A percentile compares a stretch with the other conserved stretches of the same genome.
These are phyloP conservation scores for Lentinula edodes DNA, from an alignment of 768 basidiomycete species.

Conservation along the genomic window DNA sequence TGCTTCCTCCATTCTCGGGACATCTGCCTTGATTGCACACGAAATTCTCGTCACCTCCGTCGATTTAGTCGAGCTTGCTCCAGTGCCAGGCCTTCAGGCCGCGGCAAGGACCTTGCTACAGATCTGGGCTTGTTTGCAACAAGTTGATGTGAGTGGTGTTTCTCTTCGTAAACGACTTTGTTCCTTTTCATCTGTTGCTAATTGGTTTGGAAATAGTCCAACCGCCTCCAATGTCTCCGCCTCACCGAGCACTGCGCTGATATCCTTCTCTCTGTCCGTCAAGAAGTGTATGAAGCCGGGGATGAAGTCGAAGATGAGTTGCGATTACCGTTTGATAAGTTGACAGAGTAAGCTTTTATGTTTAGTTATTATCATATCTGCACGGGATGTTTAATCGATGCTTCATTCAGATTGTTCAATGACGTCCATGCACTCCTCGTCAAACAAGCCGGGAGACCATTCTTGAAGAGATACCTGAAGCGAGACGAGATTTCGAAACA, in stretches of 20 bases:
- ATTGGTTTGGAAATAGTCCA: constrained; percentile 39
- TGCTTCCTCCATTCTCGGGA: constrained; percentile 26
- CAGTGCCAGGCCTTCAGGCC: constrained; percentile 44
- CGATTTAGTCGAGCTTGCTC: constrained; percentile 37
- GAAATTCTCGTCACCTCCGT: constrained; percentile 30
- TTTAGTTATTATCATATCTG: background rate
- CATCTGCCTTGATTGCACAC: constrained; percentile 25
- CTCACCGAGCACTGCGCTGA: constrained; percentile 71
- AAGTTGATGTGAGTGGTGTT: constrained; percentile 43
- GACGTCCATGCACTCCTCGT: constrained; percentile 45
- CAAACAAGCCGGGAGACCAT: constrained; percentile 60
- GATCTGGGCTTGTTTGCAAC: constrained; percentile 55
- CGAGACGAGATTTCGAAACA: constrained; percentile 60
- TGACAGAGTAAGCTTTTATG: constrained; percentile 38
- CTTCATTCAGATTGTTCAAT: constrained; percentile 30
- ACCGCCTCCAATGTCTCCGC: constrained; percentile 61
- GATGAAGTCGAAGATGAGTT: constrained; percentile 44
- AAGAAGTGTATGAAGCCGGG: constrained; percentile 59
- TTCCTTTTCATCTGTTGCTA: background rate
- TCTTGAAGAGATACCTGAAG: constrained; percentile 73
- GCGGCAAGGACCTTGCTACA: constrained; percentile 40
- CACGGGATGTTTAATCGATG: background rate
- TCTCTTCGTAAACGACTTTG: too few species aligned
- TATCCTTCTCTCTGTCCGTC: constrained; percentile 54
- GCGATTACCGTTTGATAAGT: constrained; percentile 39